Conservation (phyloP, 345 rosid species). For the Gossypium sturtianum region DNA sequence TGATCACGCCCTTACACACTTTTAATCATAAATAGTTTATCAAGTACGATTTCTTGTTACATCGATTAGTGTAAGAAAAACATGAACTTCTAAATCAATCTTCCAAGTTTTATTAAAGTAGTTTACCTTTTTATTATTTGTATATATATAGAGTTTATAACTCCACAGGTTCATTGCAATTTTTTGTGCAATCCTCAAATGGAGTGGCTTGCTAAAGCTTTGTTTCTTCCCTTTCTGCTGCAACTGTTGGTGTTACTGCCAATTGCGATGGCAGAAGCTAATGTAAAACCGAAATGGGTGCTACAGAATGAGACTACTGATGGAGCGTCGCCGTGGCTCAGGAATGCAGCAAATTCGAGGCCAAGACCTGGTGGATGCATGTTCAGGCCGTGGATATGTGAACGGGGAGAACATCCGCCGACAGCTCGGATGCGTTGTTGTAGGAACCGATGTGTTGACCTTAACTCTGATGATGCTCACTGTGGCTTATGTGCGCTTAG, state of each 20-base stretch:
- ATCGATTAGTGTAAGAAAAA: neutral
- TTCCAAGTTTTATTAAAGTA: neutral
- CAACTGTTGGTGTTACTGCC: neutral
- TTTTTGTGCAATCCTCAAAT: neutral
- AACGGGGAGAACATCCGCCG: conserved; percentile 14
- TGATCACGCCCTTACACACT: conserved; percentile 2
- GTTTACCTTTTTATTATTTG: neutral
- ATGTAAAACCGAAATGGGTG: neutral
- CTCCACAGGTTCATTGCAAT: neutral
- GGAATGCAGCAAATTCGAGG: conserved; percentile 11
- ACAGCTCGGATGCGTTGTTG: conserved; percentile 39
- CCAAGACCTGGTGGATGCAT: conserved; percentile 30
- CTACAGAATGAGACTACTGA: conserved; percentile 2
- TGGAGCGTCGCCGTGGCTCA: conserved; percentile 35
- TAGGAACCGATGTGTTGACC: conserved; percentile 41
- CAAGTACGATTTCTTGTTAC: neutral
- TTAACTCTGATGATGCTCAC: conserved; percentile 31
- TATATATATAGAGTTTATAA: neutral
- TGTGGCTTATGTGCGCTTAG: conserved; percentile 41
- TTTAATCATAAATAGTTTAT: neutral
- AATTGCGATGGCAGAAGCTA: conserved; percentile 1
- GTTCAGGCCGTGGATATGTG: conserved; percentile 40
- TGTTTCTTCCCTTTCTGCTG: conserved; percentile 8
- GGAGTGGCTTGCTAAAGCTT: conserved; percentile 15
- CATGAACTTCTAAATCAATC: neutral